A percentile compares a stretch with the other conserved stretches of the same genome.
Conservation (phyloP, 768 basidiomycete genomes). For the Lactarius tabidus region DNA sequence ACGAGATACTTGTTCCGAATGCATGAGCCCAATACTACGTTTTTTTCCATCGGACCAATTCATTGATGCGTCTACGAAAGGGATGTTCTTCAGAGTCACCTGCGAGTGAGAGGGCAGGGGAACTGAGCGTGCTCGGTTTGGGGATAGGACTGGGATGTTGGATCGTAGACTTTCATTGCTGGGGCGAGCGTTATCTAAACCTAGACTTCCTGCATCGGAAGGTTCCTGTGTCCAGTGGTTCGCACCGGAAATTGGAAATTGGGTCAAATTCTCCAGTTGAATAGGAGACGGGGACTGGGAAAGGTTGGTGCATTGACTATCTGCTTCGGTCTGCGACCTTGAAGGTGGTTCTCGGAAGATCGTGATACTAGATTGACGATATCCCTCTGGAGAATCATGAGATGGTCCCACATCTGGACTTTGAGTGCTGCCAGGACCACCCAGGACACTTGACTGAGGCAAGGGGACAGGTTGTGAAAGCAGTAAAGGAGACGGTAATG, state of each 20-base stretch:
- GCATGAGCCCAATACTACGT: neutral
- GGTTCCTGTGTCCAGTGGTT: neutral
- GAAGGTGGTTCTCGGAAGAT: conserved; percentile 5
- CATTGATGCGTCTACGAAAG: neutral
- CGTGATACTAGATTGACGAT: neutral
- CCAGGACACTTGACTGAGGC: neutral
- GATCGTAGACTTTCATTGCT: neutral
- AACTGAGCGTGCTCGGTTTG: neutral
- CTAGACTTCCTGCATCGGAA: neutral
- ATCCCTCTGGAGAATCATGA: neutral
- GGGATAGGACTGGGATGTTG: neutral
- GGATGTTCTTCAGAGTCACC: neutral
- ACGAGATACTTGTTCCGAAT: conserved; percentile 14
- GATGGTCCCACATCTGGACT: too few relatives aligned
- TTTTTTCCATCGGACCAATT: neutral
- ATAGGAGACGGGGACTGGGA: neutral
- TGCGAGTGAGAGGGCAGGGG: neutral
- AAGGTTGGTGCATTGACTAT: neutral
- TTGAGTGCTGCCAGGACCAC: neutral
- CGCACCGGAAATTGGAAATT: neutral
- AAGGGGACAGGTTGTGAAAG: neutral
- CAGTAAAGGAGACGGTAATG: neutral
- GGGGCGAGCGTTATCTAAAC: neutral
- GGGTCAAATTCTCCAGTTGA: too few relatives aligned
- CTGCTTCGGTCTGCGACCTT: neutral